Conservation (phyloP, 75 land plant species). For the Selaginella moellendorffii region DNA sequence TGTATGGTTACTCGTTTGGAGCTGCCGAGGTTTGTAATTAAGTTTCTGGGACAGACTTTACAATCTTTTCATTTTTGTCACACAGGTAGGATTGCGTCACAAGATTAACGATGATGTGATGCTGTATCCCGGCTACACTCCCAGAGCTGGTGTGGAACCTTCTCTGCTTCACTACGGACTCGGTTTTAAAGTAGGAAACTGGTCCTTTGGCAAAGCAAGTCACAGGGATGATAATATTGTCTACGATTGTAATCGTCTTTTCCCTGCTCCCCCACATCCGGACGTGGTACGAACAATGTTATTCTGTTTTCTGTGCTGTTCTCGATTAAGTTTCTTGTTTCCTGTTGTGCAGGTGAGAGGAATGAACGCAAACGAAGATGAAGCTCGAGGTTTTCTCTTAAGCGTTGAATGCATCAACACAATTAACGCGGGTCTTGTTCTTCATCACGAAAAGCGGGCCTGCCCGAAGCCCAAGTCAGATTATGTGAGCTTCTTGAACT, state of each 20-base stretch:
- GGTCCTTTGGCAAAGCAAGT: conserved; percentile 71
- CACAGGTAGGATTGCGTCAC: conserved; percentile 80
- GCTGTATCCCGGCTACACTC: conserved; percentile 92
- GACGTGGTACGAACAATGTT: too few species aligned
- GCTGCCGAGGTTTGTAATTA: conserved; percentile 85
- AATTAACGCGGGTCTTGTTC: conserved; percentile 69
- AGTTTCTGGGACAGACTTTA: too few species aligned
- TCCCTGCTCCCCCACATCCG: conserved; percentile 87
- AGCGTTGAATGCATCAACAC: conserved; percentile 89
- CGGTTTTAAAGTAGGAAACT: conserved; percentile 65
- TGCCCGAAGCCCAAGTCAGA: conserved; percentile 59
- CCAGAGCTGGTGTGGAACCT: conserved; percentile 57
- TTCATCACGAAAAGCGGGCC: conserved; percentile 52
- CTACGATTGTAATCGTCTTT: conserved; percentile 73
- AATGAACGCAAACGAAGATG: conserved; percentile 49
- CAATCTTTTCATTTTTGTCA: conserved; percentile 4
- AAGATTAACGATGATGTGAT: conserved; percentile 78
- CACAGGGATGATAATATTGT: conserved; percentile 72
- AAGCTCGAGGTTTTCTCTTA: conserved; percentile 46
- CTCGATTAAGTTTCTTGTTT: too few species aligned
- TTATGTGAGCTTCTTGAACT: conserved; percentile 56
- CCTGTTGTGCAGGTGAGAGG: conserved; percentile 15
- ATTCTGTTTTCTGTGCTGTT: too few species aligned
- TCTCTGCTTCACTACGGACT: conserved; percentile 86
- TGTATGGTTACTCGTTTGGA: conserved; percentile 99